These are phyloP conservation scores for Diaporthe vexans DNA, from an alignment of 2,329 filamentous ascomycete genomes.

Conservation along the genomic window DNA sequence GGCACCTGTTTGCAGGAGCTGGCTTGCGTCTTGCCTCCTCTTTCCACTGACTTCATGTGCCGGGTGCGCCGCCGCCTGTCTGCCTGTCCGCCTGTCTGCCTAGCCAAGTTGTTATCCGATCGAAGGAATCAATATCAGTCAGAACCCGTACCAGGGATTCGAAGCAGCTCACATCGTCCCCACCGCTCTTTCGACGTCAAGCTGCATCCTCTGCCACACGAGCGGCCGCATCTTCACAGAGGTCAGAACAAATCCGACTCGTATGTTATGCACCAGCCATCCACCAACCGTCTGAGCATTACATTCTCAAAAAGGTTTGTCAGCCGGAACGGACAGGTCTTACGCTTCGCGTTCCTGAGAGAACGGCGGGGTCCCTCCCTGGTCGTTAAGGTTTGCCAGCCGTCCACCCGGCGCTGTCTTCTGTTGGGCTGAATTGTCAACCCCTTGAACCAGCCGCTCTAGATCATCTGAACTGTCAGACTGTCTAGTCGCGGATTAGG, in stretches of 20 bases:
- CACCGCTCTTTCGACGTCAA: slow-evolving; percentile 42
- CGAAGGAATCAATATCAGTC: slow-evolving; percentile 7
- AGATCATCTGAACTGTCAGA: slow-evolving; percentile 18
- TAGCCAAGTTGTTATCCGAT: slow-evolving; percentile 7
- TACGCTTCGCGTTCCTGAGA: slow-evolving; percentile 12
- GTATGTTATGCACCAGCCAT: background rate
- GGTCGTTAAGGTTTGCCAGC: slow-evolving; percentile 15
- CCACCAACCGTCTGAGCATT: background rate
- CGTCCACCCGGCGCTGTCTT: slow-evolving; percentile 9
- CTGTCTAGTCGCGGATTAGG: background rate
- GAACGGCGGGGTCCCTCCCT: slow-evolving; percentile 16
- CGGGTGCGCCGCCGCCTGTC: background rate
- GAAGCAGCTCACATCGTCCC: background rate
- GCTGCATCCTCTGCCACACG: slow-evolving; percentile 33
- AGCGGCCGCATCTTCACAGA: slow-evolving; percentile 49
- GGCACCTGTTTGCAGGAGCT: slow-evolving; percentile 2
- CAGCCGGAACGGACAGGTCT: background rate
- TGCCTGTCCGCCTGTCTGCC: background rate
- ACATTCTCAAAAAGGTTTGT: background rate
- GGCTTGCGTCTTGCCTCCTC: background rate
- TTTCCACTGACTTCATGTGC: background rate
- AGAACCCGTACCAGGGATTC: slow-evolving; percentile 5
- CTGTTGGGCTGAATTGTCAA: slow-evolving; percentile 21
- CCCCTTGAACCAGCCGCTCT: slow-evolving; percentile 4
- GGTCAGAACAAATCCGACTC: slow-evolving; percentile 41